Conservation (phyloP, 441 rosid genomes). For the Syzygium malaccense region DNA sequence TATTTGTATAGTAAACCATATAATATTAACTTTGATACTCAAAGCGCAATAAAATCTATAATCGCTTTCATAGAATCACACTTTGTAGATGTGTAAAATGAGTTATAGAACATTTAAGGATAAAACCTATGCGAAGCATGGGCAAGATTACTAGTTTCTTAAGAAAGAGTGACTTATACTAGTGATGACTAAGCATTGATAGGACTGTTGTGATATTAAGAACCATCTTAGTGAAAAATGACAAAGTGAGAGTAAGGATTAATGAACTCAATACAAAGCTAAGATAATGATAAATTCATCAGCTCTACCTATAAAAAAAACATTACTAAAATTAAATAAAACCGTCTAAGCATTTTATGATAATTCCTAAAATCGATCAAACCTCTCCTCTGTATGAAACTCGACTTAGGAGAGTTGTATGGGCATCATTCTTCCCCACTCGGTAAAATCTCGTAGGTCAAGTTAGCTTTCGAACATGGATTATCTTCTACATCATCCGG, state of each 20-base stretch:
- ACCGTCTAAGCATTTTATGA: background rate
- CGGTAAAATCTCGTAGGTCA: background rate
- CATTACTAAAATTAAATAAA: background rate
- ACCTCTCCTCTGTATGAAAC: background rate
- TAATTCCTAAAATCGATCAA: background rate
- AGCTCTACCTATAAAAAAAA: background rate
- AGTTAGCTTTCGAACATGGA: background rate
- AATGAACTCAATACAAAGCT: background rate
- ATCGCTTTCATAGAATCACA: background rate
- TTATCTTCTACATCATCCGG: background rate
- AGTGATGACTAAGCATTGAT: background rate
- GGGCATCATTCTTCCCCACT: background rate
- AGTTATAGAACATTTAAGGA: background rate
- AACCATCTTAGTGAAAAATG: background rate
- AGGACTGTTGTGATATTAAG: background rate
- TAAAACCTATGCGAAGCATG: background rate
- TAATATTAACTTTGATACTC: background rate
- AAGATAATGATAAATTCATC: background rate
- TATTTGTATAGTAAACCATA: background rate
- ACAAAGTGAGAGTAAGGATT: background rate
- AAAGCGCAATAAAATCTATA: background rate
- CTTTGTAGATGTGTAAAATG: background rate
- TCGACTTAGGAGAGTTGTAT: background rate
- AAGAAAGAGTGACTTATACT: background rate
- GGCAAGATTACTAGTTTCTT: background rate